These are phyloP conservation scores for Vachellia pachyceras DNA, from an alignment of 306 rosid species.

Conservation along the genomic window DNA sequence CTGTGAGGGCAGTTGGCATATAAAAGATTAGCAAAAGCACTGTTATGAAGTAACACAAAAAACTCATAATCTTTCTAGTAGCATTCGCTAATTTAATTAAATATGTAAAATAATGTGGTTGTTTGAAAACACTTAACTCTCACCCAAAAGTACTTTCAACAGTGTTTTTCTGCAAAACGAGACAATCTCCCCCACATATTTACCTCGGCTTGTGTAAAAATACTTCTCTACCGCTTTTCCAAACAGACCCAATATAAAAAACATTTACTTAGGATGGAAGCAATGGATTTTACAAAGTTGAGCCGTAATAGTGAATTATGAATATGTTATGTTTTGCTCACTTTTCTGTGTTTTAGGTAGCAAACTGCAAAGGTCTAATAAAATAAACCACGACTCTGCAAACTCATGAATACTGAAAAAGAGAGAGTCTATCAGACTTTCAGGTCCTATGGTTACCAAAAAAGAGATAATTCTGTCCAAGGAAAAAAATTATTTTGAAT, in stretches of 20 bases:
- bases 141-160: too few species aligned
- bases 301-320: not conserved
- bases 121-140: too few species aligned
- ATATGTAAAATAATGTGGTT: conserved; percentile 9
- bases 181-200: too few species aligned
- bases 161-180: too few species aligned
- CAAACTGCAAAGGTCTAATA: conserved; percentile 8
- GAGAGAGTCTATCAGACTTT: conserved; percentile 2
- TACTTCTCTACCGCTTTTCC: too few species aligned
- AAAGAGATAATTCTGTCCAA: not conserved
- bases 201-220: too few species aligned
- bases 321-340: conserved; percentile 7
- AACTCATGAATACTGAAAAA: conserved; percentile 25
- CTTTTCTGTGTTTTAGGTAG: not conserved
- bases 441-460: not conserved
- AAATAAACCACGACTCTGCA: not conserved
- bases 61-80: not conserved
- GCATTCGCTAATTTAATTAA: not conserved
- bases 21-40: conserved; percentile 10
- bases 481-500: conserved; percentile 23
- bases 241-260: too few species aligned
- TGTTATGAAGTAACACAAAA: conserved; percentile 10
- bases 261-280: not conserved
- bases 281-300: not conserved
- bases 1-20: conserved; percentile 35